phyloP scores from a whole-genome alignment of 352 stramenopile species.

The Globisporangium ultimum region DNA sequence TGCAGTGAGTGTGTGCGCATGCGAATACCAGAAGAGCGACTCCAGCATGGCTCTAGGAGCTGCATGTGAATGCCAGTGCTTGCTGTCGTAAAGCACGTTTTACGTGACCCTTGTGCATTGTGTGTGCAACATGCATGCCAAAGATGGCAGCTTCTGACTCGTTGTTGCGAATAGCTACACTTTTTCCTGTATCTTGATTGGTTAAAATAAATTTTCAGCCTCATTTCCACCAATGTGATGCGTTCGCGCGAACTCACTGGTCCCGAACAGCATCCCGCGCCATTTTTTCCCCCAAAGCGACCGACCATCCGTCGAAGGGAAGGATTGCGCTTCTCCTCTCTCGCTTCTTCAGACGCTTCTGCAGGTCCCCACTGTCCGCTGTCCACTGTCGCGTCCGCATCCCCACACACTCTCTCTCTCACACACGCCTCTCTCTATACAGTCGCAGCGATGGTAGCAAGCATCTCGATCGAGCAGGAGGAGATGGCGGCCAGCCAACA shows the following conservation, averaged over 20 bases:
- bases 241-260: constrained; percentile 7
- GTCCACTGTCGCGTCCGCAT: background rate
- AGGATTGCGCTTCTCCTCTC: constrained; percentile 3
- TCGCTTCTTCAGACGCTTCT: background rate
- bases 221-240: constrained; percentile 9
- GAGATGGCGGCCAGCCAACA: constrained; percentile 13
- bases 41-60: too few species aligned
- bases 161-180: background rate
- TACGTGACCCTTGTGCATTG: too few species aligned
- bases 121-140: too few species aligned
- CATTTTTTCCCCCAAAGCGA: background rate
- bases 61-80: too few species aligned
- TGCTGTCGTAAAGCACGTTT: too few species aligned
- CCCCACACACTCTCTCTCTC: constrained; percentile 10
- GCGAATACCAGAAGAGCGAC: too few species aligned
- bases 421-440: background rate
- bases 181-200: constrained; percentile 1
- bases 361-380: too few species aligned
- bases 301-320: constrained; percentile 6
- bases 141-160: too few species aligned
- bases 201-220: background rate
- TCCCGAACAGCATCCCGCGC: background rate
- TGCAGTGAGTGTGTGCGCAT: too few species aligned
- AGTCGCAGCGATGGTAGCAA: constrained; percentile 54
- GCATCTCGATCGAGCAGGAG: constrained; percentile 22